Evolutionary conservation across 371 early-diverging fungal genomes (phyloP), one percentile per base, ranked within the genome.

Genomic region (Thermomucor indicae-seudaticae): DNA sequence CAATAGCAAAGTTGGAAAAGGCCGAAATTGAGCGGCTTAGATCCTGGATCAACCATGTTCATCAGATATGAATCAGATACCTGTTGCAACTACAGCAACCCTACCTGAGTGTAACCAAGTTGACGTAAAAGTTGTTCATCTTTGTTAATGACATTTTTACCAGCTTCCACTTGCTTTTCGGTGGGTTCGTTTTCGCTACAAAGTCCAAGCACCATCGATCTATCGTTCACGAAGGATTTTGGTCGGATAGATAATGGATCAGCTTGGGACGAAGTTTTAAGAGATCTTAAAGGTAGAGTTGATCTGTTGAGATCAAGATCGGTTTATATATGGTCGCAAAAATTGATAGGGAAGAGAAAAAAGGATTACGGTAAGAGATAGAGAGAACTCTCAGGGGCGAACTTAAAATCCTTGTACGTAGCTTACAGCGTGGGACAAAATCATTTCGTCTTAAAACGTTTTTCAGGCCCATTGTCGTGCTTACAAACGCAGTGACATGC

Each of bases 21-120:
- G 74, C 67, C 14, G 80, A 75, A 32, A 87, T 75, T 5, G 83
- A 78, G 35, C 83, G 83, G 60, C 78, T 80, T 60, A 87, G 60
- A 57, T 81, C 78, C 81, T 86, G 67, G 34, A 45, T 42, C 55
- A 25, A 19, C 32, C 3, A 28, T 10, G 22, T 23, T 43, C 8
- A 8, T 16, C 39, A 43, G 27, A n/a, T 34, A 22, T 34, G 17
- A n/a, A 6, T 28, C 20, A 1, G 19, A 40, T 48, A 16, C 22
- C 11, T 20, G 35, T 14, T 16, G 3, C 19, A 19, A 25, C 12
- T n/a, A 25, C 6, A 19, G 6, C 20, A 31, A 17, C 17, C 19
- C 20, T 57, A 65, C 76, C 65, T 76, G 77, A 41, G 65, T 70
- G 54, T 76, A 76, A 35, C 77, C 77, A 20, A 76, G 69, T 41